These are phyloP conservation scores for Cenococcum geophilum DNA, from an alignment of 495 filamentous ascomycete species.

Conservation along the genomic window DNA sequence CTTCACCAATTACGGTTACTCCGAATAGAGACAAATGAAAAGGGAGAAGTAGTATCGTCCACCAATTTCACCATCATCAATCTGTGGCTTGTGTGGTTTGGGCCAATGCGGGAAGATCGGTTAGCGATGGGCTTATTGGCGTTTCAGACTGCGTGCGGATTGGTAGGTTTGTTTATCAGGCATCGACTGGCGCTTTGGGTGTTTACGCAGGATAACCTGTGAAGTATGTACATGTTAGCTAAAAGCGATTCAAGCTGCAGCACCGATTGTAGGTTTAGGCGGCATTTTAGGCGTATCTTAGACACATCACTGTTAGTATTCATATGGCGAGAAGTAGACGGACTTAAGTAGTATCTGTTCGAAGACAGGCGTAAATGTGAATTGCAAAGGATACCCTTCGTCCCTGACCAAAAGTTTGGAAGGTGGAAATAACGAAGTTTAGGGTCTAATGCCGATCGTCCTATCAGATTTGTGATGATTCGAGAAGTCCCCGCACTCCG, in stretches of 20 bases:
- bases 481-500: background rate
- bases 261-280: background rate
- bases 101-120: slow-evolving; percentile 80
- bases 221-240: slow-evolving; percentile 1
- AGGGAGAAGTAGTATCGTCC: slow-evolving; percentile 68
- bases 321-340: no score
- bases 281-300: background rate
- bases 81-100: slow-evolving; percentile 93
- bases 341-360: no score
- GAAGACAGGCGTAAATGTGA: no score
- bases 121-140: slow-evolving; percentile 67
- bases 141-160: slow-evolving; percentile 65
- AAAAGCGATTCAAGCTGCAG: no score
- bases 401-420: background rate
- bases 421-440: background rate
- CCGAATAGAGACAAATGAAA: slow-evolving; percentile 54
- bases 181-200: slow-evolving; percentile 78
- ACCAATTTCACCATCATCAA: slow-evolving; percentile 93
- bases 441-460: background rate
- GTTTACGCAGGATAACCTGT: slow-evolving; percentile 75
- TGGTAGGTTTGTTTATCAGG: slow-evolving; percentile 77
- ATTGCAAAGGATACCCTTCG: no score
- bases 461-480: slow-evolving; percentile 2
- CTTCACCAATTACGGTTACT: slow-evolving; percentile 61
- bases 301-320: background rate